These are phyloP conservation scores for Catunica adiposa DNA, from an alignment of 2,329 filamentous ascomycete genomes.

Conservation along the genomic window DNA sequence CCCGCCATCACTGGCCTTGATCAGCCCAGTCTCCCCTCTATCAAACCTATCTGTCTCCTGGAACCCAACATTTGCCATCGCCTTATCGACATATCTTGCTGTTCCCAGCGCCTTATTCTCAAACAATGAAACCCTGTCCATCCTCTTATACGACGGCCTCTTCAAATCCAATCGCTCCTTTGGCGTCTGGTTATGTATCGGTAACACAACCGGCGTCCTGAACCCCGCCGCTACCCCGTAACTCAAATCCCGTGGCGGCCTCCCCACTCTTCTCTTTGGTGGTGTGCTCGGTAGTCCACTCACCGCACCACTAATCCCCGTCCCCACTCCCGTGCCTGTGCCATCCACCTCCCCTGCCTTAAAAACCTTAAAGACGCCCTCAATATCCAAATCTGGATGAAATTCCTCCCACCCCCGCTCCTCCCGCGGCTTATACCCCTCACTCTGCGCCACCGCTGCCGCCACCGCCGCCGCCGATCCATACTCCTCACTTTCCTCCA, in stretches of 20 bases:
- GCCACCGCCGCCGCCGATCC: constrained; percentile 80
- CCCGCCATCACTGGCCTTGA: constrained; percentile 44
- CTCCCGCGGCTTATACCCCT: constrained; percentile 93
- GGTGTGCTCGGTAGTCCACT: constrained; percentile 22
- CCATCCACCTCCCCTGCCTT: constrained; percentile 76
- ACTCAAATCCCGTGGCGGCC: constrained; percentile 38
- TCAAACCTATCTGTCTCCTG: constrained; percentile 86
- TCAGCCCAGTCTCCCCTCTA: constrained; percentile 56
- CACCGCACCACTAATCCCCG: constrained; percentile 27
- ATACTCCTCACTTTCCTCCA: constrained; percentile 50
- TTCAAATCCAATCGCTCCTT: constrained; percentile 68
- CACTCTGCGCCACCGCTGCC: constrained; percentile 73
- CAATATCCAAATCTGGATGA: constrained; percentile 85
- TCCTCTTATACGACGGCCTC: constrained; percentile 55
- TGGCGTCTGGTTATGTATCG: constrained; percentile 62
- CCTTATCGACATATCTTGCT: constrained; percentile 83
- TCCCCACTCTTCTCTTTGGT: constrained; percentile 27
- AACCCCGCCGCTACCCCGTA: constrained; percentile 25
- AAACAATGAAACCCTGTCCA: constrained; percentile 63
- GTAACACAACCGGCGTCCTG: constrained; percentile 48
- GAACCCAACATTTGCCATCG: constrained; percentile 90
- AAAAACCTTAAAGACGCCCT: constrained; percentile 61
- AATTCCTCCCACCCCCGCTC: constrained; percentile 97
- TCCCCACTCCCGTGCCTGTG: constrained; percentile 19
- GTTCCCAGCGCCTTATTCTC: constrained; percentile 76